Base-by-base conservation (phyloP, 306 rosid genomes). In the Albizia julibrissin region DNA sequence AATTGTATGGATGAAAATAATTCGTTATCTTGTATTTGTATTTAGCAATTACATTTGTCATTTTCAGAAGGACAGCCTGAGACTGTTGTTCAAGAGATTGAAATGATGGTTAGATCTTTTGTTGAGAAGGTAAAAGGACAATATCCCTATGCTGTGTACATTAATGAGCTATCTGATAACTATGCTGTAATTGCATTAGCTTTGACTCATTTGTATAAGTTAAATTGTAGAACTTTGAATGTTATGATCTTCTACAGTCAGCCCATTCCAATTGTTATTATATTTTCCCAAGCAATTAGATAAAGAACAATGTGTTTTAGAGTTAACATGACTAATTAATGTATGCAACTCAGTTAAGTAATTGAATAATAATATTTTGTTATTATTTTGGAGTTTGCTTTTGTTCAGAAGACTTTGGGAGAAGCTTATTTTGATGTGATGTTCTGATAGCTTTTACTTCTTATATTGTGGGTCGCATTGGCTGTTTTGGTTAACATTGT, bases 61-160 rank as follows among this genome's bases (percentile, higher is more conserved):
- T 86, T 68, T 86, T 52, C 88, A 95, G 99, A 95, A 89, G 99
- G 99, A 85, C 98, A 95, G 81, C 92, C 99, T 13, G 98, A 95
- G 81, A 93, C 85, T 87, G 85, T 95, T 82, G 99, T 91, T 84
- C 83, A 93, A 89, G 99, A 95, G 69, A 95, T 95, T 86, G 98
- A 95, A 90, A 49, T 8, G 83, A 93, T 95, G 98, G 98, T 95
- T 69, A 90, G 93, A 75, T 49, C 94, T 72, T 93, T 89, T 79
- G 93, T 95, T 79, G 98, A 92, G 69, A 95, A 93, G 98, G 99
- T 95, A 85, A 83, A 74, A 56, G 40, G 58, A 56, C 44, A 5
- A 22, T 75, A 59, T 59, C 39, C 33, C 34, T 31, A 39, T 73
- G 56, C 62, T 61, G 46, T 62, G 82, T 47, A 69, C 54, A 14